Conservation (phyloP, 1,284 basidiomycete genomes). For the Cryptococcus maquisensis region DNA sequence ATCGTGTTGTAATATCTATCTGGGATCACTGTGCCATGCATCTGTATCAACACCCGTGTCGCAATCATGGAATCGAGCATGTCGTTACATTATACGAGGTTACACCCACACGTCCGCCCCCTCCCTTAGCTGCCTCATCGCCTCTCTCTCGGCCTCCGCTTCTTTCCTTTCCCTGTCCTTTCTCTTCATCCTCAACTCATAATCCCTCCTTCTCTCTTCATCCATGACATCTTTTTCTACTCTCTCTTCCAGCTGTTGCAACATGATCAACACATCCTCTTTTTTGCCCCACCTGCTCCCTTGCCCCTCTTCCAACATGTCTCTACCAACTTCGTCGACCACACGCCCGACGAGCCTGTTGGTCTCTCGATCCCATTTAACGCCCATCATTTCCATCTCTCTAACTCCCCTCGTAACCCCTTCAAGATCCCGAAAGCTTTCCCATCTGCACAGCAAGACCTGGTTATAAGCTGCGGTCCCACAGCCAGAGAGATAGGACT, state of each 20-base stretch:
- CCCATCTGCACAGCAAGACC: constrained; percentile 72
- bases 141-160: constrained; percentile 6
- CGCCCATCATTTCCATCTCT: constrained; percentile 76
- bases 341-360: constrained; percentile 61
- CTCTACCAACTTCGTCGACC: constrained; percentile 55
- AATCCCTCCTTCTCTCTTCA: constrained; percentile 18
- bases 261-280: constrained; percentile 14
- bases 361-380: constrained; percentile 62
- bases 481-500: constrained; percentile 80
- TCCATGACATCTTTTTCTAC: constrained; percentile 19
- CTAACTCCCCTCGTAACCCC: constrained; percentile 66
- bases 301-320: constrained; percentile 9
- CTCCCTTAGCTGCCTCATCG: neutral
- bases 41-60: neutral
- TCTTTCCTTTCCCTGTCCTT: constrained; percentile 13
- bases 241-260: constrained; percentile 15
- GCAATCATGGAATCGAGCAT: no score
- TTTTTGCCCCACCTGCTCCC: constrained; percentile 11
- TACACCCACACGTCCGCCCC: neutral
- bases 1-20: neutral
- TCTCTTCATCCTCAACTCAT: constrained; percentile 7
- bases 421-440: constrained; percentile 69
- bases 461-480: constrained; percentile 80
- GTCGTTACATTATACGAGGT: no score
- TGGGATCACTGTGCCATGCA: neutral